Base-by-base conservation (phyloP, 495 filamentous ascomycete genomes). In the Pyrenopolyporus hunteri region DNA sequence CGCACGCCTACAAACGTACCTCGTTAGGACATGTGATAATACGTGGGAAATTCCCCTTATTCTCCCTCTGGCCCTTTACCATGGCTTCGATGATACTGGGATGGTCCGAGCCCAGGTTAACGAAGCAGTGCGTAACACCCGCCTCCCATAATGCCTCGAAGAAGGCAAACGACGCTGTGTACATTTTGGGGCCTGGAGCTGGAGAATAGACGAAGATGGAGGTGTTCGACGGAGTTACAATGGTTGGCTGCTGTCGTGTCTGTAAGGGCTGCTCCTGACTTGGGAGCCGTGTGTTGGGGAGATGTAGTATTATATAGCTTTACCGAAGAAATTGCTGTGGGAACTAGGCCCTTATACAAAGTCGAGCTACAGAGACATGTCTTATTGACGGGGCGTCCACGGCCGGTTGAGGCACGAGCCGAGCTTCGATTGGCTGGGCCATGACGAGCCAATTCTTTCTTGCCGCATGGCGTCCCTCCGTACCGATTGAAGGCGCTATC, bases 1-100 rank as follows among this genome's bases (percentile, higher is more conserved):
- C 31, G 11, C 1, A 22, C 35, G 33, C 9, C 23, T 54, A 44
- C 6, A 13, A 11, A 69, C 68, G 20, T 74, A 88, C 87, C 76
- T 96, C 92, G 66, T 96, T 96, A 1, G 92, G 93, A 71, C 93
- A 97, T 42, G 93, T 98, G 65, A 98, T 89, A 47, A 97, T 91
- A 31, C 78, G 85, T 20, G 93, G 93, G 64, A 96, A 97, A 47
- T 82, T 78, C 36, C 82, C 85, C 49, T 80, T 80, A 47, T 66
- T 80, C 62, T 86, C 83, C 53, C 76, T 74, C 44, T 92, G 86
- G 11, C 90, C 93, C 73, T 92, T 93, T 52, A 95, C 89, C 77
- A 98, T 96, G n/a, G 92, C 92, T 76, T 98, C 93, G 56, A 97
- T 85, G 66, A 98, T 96, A 58, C 74, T 88, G 8, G 92, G 92